A percentile compares a stretch with the other conserved stretches of the same genome.
phyloP scores from a whole-genome alignment of 306 rosid species.

The Inga laurina region DNA sequence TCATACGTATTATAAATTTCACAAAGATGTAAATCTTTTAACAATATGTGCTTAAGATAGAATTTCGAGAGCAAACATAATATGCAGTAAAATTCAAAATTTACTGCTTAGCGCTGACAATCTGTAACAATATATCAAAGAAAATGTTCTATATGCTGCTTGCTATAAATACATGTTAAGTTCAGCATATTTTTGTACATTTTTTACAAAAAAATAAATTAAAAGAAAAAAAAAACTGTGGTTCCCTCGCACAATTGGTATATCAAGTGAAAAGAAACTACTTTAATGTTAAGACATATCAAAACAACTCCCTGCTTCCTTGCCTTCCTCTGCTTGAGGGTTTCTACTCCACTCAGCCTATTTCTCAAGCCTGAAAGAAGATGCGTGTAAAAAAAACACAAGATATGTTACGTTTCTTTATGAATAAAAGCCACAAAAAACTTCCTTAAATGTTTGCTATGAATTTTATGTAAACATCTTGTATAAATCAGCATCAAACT shows the following conservation, averaged over 20 bases:
- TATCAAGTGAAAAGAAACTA: constrained; percentile 28
- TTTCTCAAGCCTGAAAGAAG: constrained; percentile 38
- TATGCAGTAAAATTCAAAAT: constrained; percentile 27
- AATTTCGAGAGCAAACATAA: constrained; percentile 18
- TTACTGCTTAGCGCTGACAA: constrained; percentile 2
- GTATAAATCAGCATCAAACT: neutral
- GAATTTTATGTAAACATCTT: neutral
- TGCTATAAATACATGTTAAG: constrained; percentile 31
- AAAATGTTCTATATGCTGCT: constrained; percentile 31
- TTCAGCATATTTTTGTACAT: constrained; percentile 30
- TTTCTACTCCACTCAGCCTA: neutral
- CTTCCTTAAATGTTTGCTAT: neutral
- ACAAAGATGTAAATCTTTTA: neutral
- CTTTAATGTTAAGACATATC: neutral
- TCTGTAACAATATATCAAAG: constrained; percentile 26
- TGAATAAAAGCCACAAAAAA: neutral
- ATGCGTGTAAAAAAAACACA: neutral
- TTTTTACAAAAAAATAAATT: constrained; percentile 36
- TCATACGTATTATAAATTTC: neutral
- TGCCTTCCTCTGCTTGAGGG: neutral
- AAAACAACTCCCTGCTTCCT: constrained; percentile 11
- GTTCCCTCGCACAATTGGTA: constrained; percentile 26
- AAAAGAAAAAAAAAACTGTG: constrained; percentile 22
- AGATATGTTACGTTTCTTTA: constrained; percentile 22
- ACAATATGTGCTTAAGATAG: neutral